A percentile compares a stretch with the other conserved stretches of the same genome.
phyloP scores from a whole-genome alignment of 169 alveolate genomes.

The Eimeria acervulina region DNA sequence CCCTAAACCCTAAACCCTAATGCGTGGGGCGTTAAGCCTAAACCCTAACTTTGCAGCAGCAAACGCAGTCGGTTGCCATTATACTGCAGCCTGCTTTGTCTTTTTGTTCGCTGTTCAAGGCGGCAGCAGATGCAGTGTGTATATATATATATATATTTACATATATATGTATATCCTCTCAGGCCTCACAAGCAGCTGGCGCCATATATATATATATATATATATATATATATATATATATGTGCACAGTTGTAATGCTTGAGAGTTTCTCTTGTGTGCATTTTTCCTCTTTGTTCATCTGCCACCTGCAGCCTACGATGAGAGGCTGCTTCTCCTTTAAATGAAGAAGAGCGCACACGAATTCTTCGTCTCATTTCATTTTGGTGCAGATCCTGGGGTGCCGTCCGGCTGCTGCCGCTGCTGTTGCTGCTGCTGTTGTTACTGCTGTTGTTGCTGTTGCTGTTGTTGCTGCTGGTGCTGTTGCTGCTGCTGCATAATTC shows the following conservation, averaged over 20 bases:
- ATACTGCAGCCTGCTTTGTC: too few species aligned
- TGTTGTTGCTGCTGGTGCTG: not conserved
- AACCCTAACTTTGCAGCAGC: conserved; percentile 19
- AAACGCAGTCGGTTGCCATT: not conserved
- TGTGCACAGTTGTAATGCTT: not conserved
- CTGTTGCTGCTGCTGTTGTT: not conserved
- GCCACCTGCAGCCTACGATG: not conserved
- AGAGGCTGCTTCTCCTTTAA: not conserved
- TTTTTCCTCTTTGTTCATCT: not conserved
- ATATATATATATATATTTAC: too few species aligned
- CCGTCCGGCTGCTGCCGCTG: not conserved
- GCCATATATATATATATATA: not conserved
- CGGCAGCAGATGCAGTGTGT: too few species aligned
- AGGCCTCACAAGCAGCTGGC: too few species aligned
- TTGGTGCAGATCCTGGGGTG: not conserved
- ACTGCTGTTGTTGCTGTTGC: not conserved
- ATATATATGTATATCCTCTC: not conserved
- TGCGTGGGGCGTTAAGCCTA: too few species aligned
- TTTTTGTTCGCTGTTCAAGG: too few species aligned
- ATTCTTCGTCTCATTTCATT: not conserved
- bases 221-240: not conserved
- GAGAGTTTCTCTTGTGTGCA: not conserved
- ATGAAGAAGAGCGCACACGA: not conserved
- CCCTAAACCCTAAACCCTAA: conserved; percentile 8
- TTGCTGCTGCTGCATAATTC: not conserved